Evolutionary conservation across 441 rosid genomes (phyloP), one percentile per base, ranked within the genome.

Genomic region (Brassica balearica): DNA sequence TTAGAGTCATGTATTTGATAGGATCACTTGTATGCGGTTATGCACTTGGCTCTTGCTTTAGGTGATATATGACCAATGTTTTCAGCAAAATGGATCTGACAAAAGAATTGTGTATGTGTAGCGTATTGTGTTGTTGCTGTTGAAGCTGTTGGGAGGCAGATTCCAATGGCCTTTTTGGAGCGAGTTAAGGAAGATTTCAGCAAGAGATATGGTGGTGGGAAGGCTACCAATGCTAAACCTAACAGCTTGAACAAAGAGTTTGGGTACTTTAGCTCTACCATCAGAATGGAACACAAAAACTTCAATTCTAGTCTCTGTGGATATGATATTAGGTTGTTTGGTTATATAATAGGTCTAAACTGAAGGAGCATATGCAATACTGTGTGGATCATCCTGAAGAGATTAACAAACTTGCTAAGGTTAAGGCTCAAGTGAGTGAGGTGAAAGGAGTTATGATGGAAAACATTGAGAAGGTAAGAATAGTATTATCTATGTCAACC

Each of bases 131-230:
- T 43, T 43, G 51, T 43, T 67, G 94, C 94, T 2, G 80, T 78
- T 82, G 94, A 90, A 68, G 81, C 94, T 77, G 87, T 84, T 82
- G 94, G 92, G 65, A 87, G 88, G 27, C 88, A 85, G 82, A 65
- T 87, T 82, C 92, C 94, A 23, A 88, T 90, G 83, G 94, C 91
- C 3, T 87, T 86, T 72, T 65, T 90, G 80, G 91, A 90, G 68
- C 59, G 89, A 72, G 78, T 90, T 48, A 88, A 86, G 75, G 92
- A 87, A 4, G 92, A 90, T 68, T 88, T 90, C 74, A 86, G 74
- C 84, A 88, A 83, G 68, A 88, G 85, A 85, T 88, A 90, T 78
- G 89, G 89, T 76, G 94, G 92, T 73, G 91, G 92, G 29, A 90
- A 87, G 73, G 94, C 94, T 71, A 80, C 51, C 5, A 43, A 1